A percentile compares a stretch with the other conserved stretches of the same genome.
These are phyloP conservation scores for Aspergillus panamensis DNA, from an alignment of 495 filamentous ascomycete species.

Conservation along the genomic window DNA sequence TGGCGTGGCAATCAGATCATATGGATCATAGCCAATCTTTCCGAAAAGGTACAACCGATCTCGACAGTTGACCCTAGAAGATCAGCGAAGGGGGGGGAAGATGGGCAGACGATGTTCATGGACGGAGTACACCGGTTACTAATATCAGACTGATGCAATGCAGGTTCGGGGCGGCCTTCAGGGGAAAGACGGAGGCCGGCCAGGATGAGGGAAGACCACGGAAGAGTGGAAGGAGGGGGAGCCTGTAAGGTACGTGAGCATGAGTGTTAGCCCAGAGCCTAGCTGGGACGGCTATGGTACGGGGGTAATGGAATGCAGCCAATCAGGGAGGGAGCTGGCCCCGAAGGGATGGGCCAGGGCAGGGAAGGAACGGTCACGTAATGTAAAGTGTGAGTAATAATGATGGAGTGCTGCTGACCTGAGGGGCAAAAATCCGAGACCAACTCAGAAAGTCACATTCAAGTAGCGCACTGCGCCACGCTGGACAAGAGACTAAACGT, in stretches of 20 bases:
- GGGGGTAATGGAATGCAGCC: neutral
- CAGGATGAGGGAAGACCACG: neutral
- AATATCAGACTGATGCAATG: neutral
- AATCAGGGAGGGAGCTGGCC: neutral
- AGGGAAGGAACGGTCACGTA: neutral
- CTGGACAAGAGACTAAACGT: neutral
- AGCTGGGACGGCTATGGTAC: neutral
- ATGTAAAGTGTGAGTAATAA: neutral
- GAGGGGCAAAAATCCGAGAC: slow-evolving; percentile 6
- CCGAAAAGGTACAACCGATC: neutral
- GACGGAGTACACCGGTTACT: neutral
- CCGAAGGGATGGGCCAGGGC: neutral
- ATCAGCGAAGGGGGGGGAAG: neutral
- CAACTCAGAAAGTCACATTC: slow-evolving; percentile 3
- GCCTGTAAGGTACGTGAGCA: neutral
- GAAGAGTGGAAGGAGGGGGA: neutral
- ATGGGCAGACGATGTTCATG: neutral
- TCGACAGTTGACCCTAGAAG: neutral
- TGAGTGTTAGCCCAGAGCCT: neutral
- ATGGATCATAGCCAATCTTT: neutral
- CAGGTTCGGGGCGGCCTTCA: neutral
- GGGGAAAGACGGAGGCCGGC: neutral
- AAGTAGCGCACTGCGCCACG: slow-evolving; percentile 1
- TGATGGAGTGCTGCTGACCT: neutral
- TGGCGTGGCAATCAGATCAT: neutral